Conservation (phyloP, 1,139 yeast genomes). For the Martiniozyma asiatica region DNA sequence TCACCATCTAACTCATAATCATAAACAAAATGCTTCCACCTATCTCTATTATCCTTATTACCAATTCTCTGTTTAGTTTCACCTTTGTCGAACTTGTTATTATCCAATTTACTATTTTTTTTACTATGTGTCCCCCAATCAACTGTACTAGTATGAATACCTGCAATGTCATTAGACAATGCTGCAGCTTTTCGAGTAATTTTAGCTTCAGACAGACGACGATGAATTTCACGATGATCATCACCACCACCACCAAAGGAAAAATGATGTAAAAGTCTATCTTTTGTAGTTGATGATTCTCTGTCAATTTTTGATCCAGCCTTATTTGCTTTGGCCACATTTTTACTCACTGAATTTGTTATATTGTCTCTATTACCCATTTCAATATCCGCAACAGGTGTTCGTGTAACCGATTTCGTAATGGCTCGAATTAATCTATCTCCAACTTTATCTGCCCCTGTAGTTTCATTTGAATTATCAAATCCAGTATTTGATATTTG, state of each 20-base stretch:
- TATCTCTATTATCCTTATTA: slow-evolving; percentile 7
- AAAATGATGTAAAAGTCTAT: slow-evolving; percentile 12
- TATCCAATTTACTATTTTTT: neutral
- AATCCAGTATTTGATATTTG: too few species aligned
- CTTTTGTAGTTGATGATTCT: slow-evolving; percentile 1
- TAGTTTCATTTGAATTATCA: slow-evolving; percentile 17
- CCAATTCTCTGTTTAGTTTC: slow-evolving; percentile 5
- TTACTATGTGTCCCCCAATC: slow-evolving; percentile 7
- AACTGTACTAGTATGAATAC: slow-evolving; percentile 21
- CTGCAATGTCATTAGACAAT: slow-evolving; percentile 33
- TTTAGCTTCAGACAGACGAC: slow-evolving; percentile 24
- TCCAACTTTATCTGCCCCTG: slow-evolving; percentile 18
- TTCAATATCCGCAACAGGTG: slow-evolving; percentile 13
- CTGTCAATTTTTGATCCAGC: neutral
- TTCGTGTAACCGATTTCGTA: slow-evolving; percentile 16
- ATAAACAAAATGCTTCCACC: slow-evolving; percentile 12
- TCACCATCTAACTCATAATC: slow-evolving; percentile 13
- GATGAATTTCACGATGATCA: slow-evolving; percentile 21
- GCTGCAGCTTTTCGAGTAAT: slow-evolving; percentile 29
- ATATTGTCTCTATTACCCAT: slow-evolving; percentile 13
- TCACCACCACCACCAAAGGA: slow-evolving; percentile 19
- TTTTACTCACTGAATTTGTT: neutral
- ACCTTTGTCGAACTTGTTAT: too few species aligned
- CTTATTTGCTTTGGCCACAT: neutral
- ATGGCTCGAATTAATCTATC: slow-evolving; percentile 19